Base-by-base conservation (phyloP, 1,284 basidiomycete genomes). In the Tilletia walkeri region DNA sequence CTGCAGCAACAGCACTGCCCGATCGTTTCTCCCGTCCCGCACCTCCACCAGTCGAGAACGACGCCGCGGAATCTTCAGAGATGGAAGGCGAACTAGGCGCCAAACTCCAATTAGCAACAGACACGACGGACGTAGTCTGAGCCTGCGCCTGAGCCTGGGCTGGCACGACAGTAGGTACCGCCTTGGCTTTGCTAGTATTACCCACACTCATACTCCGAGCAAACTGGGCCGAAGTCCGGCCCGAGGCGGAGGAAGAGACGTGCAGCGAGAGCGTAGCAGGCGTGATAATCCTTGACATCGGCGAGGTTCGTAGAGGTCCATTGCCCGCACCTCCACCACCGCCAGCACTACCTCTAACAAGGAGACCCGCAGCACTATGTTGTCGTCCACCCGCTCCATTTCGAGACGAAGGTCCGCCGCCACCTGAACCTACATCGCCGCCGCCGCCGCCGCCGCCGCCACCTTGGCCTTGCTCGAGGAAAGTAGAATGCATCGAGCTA, bases 401-500 rank as follows among this genome's bases (percentile, higher is more conserved):
- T 30, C 24, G 24, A 30, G 24, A 30, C 24, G 24, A 30, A 30
- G 24, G 24, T 41, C 20, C n/a, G 30, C 47, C 18, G 0, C 61
- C 47, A 30, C 61, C 61, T 65, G 61, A 30, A 20, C 10, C 47
- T 10, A 7, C 61, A 65, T 30, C 24, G 24, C 24, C 24, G 54
- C 66, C 48, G 54, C 24, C 20, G 36, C 24, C 20, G 36, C n/a
- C 59, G 34, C 34, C 59, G 12, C 38, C 59, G 12, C 36, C 59
- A 39, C 34, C 36, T 14, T 61, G 47, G n/a, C 67, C 71, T 67
- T 78, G 70, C 14, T 83, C 81, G 34, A 83, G 38, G 65, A 77
- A 82, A 0, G 77, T 80, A 49, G 77, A 81, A 34, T 76, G 76
- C 16, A 83, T 76, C 2, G 79, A 81, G 54, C 78, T 80, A 72